Conservation (phyloP, 2,329 filamentous ascomycete species). For the Rugonectria rugulosa region DNA sequence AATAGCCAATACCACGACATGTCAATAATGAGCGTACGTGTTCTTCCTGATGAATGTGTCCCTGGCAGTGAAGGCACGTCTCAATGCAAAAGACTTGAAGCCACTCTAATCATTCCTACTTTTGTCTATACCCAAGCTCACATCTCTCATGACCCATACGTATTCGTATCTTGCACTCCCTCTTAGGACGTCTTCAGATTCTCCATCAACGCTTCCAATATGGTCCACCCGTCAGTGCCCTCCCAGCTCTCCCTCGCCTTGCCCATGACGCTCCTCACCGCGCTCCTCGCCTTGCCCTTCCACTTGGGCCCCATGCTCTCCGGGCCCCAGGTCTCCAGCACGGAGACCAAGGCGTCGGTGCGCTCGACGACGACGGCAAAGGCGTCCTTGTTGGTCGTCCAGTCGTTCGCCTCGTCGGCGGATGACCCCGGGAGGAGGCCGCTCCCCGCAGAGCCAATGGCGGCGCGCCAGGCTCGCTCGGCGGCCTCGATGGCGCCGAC, state of each 20-base stretch:
- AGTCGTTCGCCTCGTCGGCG: constrained; percentile 40
- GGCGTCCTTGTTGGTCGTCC: constrained; percentile 62
- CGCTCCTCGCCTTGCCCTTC: constrained; percentile 88
- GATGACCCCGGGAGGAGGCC: constrained; percentile 54
- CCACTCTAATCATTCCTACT: constrained; percentile 4
- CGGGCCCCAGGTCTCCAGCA: constrained; percentile 80
- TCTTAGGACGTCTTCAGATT: constrained; percentile 54
- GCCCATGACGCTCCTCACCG: constrained; percentile 82
- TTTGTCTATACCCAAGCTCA: constrained; percentile 20
- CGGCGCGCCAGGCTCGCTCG: constrained; percentile 88
- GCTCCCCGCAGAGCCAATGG: constrained; percentile 60
- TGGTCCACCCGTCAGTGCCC: constrained; percentile 72
- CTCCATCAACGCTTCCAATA: constrained; percentile 63
- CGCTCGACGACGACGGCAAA: constrained; percentile 79
- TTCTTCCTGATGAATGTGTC: too few relatives aligned
- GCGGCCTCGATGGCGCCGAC: constrained; percentile 79
- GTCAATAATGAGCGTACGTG: too few relatives aligned
- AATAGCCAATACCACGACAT: too few relatives aligned
- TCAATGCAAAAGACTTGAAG: not conserved
- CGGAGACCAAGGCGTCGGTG: constrained; percentile 82
- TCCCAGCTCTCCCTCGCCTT: constrained; percentile 86
- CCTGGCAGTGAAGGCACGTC: too few relatives aligned
- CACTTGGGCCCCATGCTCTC: constrained; percentile 78
- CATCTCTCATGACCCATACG: constrained; percentile 10
- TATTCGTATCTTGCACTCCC: not conserved